Base-by-base conservation (phyloP, 495 filamentous ascomycete species). In the Hypoxylon crocopeplum region DNA sequence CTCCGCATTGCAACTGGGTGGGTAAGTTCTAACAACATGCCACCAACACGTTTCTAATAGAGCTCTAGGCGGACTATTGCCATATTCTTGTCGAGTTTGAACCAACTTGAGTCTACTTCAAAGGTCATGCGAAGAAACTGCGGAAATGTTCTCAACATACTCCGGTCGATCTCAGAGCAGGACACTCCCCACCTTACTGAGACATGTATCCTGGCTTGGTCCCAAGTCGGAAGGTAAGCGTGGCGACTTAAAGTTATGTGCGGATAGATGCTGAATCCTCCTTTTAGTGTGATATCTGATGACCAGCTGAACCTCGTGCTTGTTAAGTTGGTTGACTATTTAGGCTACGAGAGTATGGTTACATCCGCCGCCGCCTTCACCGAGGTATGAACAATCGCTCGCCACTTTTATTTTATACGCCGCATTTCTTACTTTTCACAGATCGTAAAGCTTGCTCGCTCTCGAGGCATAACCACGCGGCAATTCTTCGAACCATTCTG, bases 251-350 rank as follows among this genome's bases (percentile, higher is more conserved):
- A 20, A 11, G 8, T 27, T 13, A 12, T 13, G 21, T 16, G 5
- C 11, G 12, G 21, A 41, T n/a, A 15, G 17, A 13, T 39, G 21
- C 49, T 68, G 15, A 66, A 13, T 17, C 16, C 15, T 40, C 21
- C 24, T 33, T 0, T 21, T 50, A 71, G 53, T 48, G 64, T 71
- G 19, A 67, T 72, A 39, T 51, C 64, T 7, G 90, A 92, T 58
- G 86, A 92, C 34, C 89, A 95, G 68, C 83, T 94, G 37, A 92
- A 93, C 62, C 82, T 97, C 42, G 89, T 91, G 29, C 79, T 98
- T 25, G 75, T 95, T 38, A 86, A 86, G 48, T 79, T 98, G 3
- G 76, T 97, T 19, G 88, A 95, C 29, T 97, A 93, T 67, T 78
- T 98, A 1, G 93, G 92, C 8, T 85, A 96, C 67, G 76, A 86